Conservation (phyloP, 78 protist species). For the Dictyostelium firmibasis region DNA sequence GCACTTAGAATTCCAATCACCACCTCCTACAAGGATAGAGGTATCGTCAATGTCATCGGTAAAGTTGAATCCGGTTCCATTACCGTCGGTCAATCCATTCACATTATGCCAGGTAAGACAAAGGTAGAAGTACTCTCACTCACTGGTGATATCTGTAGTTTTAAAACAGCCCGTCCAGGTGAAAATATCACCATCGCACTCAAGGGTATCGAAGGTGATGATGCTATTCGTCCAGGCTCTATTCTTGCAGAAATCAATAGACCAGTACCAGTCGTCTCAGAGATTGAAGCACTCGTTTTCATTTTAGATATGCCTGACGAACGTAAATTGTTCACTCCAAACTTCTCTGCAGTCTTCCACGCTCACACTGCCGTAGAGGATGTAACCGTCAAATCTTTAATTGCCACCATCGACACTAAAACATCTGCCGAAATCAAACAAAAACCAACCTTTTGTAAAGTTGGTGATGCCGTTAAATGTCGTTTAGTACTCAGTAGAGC, state of each 20-base stretch:
- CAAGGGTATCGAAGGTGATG: constrained; percentile 91
- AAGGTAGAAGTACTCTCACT: constrained; percentile 77
- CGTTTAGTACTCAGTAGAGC: constrained; percentile 75
- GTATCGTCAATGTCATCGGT: constrained; percentile 89
- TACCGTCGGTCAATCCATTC: constrained; percentile 60
- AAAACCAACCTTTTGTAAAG: constrained; percentile 89
- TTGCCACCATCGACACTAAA: constrained; percentile 88
- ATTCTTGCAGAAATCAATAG: constrained; percentile 56
- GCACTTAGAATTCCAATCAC: constrained; percentile 92
- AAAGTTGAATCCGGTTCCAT: constrained; percentile 94
- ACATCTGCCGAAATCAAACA: constrained; percentile 86
- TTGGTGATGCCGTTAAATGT: constrained; percentile 83
- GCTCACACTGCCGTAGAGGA: constrained; percentile 91
- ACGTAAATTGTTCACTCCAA: constrained; percentile 86
- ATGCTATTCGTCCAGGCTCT: constrained; percentile 38
- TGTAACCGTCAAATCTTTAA: constrained; percentile 32
- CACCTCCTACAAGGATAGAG: constrained; percentile 91
- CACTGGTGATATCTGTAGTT: constrained; percentile 84
- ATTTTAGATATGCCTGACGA: constrained; percentile 84
- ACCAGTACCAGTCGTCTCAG: constrained; percentile 56
- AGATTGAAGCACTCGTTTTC: constrained; percentile 86
- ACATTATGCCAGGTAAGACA: constrained; percentile 87
- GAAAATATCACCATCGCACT: constrained; percentile 88
- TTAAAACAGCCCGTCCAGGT: constrained; percentile 84
- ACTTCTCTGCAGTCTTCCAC: constrained; percentile 89